phyloP scores from a whole-genome alignment of 805 yeast genomes.

The Cyberlindnera mycetangii region DNA sequence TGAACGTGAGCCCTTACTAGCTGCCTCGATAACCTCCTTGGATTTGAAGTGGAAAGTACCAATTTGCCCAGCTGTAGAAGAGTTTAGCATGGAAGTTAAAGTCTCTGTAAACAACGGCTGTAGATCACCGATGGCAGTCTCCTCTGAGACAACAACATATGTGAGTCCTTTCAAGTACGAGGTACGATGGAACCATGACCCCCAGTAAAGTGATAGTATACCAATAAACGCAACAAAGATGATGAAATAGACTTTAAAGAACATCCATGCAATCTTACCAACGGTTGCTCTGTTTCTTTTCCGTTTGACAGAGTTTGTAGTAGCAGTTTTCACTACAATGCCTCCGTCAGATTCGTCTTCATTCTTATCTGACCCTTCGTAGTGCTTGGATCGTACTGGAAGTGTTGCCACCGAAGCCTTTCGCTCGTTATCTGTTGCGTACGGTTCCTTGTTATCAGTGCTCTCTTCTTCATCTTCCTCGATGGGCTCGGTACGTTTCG shows the following conservation, averaged over 20 bases:
- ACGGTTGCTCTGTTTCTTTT: constrained; percentile 10
- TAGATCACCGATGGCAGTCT: constrained; percentile 8
- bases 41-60: constrained; percentile 22
- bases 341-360: too few relatives aligned
- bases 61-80: constrained; percentile 2
- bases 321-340: constrained; percentile 6
- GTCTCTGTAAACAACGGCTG: constrained; percentile 15
- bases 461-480: constrained; percentile 1
- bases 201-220: constrained; percentile 32
- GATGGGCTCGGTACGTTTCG: background rate
- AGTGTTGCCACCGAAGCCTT: background rate
- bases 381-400: background rate
- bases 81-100: constrained; percentile 3
- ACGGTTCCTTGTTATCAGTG: background rate
- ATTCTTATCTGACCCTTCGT: too few relatives aligned
- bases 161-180: constrained; percentile 14
- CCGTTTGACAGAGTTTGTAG: constrained; percentile 15
- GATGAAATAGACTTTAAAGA: constrained; percentile 16
- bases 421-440: background rate
- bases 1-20: constrained; percentile 13
- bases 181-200: constrained; percentile 24
- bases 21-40: constrained; percentile 1
- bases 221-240: constrained; percentile 25
- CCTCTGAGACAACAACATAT: constrained; percentile 25
- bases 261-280: constrained; percentile 17